A percentile compares a stretch with the other conserved stretches of the same genome.
These are phyloP conservation scores for Diaporthe nobilis DNA, from an alignment of 2,329 filamentous ascomycete genomes.

Conservation along the genomic window DNA sequence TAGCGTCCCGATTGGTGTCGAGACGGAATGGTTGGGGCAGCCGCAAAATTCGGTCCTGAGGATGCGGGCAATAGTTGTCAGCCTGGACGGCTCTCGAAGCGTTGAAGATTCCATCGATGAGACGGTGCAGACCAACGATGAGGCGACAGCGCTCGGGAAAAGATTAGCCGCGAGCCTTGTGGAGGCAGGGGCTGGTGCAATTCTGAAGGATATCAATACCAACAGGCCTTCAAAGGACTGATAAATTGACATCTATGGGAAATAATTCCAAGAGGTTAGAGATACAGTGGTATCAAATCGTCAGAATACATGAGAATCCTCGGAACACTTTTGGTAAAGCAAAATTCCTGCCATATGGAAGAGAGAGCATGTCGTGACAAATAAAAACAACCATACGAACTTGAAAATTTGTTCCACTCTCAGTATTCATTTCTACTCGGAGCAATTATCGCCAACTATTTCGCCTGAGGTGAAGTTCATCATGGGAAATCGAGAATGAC, in stretches of 20 bases:
- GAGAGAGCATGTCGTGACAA: too few relatives aligned
- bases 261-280: too few relatives aligned
- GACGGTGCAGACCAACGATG: not conserved
- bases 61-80: slow-evolving; percentile 17
- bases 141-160: not conserved
- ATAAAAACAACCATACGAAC: too few relatives aligned
- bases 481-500: too few relatives aligned
- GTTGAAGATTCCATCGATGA: not conserved
- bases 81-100: not conserved
- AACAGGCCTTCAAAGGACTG: slow-evolving; percentile 7
- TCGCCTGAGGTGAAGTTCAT: too few relatives aligned
- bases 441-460: too few relatives aligned
- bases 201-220: slow-evolving; percentile 6
- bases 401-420: too few relatives aligned
- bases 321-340: too few relatives aligned
- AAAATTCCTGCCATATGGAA: too few relatives aligned
- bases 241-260: not conserved
- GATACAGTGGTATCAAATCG: too few relatives aligned
- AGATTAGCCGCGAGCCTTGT: not conserved
- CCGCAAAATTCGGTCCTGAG: not conserved
- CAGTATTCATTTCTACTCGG: too few relatives aligned
- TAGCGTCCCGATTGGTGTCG: slow-evolving; percentile 15
- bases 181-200: not conserved
- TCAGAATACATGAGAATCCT: too few relatives aligned
- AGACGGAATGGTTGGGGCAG: not conserved